These are phyloP conservation scores for Cercospora nicotianae DNA, from an alignment of 2,329 filamentous ascomycete genomes.

Conservation along the genomic window DNA sequence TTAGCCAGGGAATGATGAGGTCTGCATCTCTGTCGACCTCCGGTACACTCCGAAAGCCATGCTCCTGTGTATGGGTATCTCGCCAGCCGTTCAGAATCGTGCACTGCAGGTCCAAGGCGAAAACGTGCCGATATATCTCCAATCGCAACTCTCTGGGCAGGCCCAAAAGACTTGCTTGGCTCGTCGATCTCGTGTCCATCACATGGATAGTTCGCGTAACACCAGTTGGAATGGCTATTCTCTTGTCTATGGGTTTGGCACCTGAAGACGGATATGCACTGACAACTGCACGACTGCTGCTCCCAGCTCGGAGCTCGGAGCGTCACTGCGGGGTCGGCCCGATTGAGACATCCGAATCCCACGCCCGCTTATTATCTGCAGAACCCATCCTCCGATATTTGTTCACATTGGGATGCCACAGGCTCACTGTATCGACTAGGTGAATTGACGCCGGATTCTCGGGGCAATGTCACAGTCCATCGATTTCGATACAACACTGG, in stretches of 20 bases:
- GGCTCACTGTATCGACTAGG: not conserved
- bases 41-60: slow-evolving; percentile 46
- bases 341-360: not conserved
- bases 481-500: not conserved
- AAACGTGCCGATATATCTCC: slow-evolving; percentile 23
- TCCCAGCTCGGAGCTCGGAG: not conserved
- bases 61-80: slow-evolving; percentile 15
- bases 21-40: slow-evolving; percentile 10
- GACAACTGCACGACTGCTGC: not conserved
- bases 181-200: not conserved
- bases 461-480: not conserved
- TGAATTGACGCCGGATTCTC: not conserved
- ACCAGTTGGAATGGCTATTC: not conserved
- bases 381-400: not conserved
- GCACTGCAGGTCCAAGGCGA: slow-evolving; percentile 18
- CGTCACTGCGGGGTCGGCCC: not conserved
- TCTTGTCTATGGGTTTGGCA: not conserved
- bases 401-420: not conserved
- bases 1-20: slow-evolving; percentile 26
- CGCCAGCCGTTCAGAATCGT: slow-evolving; percentile 15
- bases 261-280: not conserved
- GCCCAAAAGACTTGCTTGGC: slow-evolving; percentile 21
- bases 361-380: not conserved
- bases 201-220: not conserved
- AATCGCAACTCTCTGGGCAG: slow-evolving; percentile 23